Percentiles rank a stretch among this genome's conserved stretches.
These are phyloP conservation scores for Lichtheimia hyalospora DNA, from an alignment of 371 early-diverging fungal genomes.

Conservation along the genomic window DNA sequence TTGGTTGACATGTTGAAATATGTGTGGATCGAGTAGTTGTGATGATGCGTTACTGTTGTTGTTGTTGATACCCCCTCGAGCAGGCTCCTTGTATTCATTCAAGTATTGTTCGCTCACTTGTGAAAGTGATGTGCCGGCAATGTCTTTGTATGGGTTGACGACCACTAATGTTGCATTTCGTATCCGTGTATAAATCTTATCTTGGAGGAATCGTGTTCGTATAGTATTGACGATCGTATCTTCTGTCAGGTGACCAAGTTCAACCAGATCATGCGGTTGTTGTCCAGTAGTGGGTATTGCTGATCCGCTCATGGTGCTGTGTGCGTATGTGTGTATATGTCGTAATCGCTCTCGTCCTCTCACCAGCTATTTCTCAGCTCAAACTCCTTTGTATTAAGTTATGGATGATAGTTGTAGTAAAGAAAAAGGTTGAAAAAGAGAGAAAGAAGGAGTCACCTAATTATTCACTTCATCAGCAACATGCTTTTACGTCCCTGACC, in stretches of 20 bases:
- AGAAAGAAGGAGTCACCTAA: no score
- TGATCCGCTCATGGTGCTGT: not conserved
- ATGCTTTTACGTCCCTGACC: no score
- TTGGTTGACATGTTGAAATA: conserved; percentile 73
- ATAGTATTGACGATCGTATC: conserved; percentile 57
- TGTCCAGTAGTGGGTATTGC: not conserved
- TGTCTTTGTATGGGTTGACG: conserved; percentile 50
- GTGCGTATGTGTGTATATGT: not conserved
- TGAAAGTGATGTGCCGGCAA: conserved; percentile 31
- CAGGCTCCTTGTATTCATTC: conserved; percentile 58
- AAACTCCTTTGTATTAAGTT: no score
- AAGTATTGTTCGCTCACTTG: conserved; percentile 60
- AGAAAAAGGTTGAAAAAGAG: no score
- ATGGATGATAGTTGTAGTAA: no score
- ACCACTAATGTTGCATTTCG: conserved; percentile 58
- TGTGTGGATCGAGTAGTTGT: conserved; percentile 72
- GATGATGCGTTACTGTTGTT: not conserved
- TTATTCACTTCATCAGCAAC: no score
- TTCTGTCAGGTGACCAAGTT: conserved; percentile 38
- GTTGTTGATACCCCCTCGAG: conserved; percentile 21
- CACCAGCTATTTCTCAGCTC: no score
- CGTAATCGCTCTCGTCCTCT: no score
- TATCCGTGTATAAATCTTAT: conserved; percentile 65
- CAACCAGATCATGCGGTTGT: conserved; percentile 33
- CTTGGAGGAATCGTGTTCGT: conserved; percentile 57